Evolutionary conservation across 2,329 filamentous ascomycete genomes (phyloP), one percentile per base, ranked within the genome.

Genomic region (Chalara sp.): DNA sequence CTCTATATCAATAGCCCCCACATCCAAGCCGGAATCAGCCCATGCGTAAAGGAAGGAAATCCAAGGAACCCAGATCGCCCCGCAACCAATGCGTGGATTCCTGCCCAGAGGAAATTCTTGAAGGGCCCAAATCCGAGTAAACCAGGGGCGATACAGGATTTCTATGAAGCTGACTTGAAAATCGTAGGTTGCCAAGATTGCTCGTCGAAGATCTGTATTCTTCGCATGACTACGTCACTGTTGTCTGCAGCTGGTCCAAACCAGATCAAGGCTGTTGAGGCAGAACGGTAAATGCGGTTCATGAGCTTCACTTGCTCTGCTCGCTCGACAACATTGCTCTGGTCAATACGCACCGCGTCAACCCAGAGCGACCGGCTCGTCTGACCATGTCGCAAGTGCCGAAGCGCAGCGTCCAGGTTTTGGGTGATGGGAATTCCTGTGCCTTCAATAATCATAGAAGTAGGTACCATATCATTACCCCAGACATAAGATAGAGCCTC

Each of bases 241-340:
- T 91, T 13, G 90, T 95, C 82, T 96, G 96, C 74, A 89, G 89
- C 44, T 90, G 71, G 48, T 61, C 68, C 54, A 71, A 70, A 39
- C 47, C 47, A 48, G 11, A 48, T 33, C 37, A 48, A 41, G 21
- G 32, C 47, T n/a, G 6, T 48, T 32, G 11, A 41, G 39, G 47
- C 47, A 29, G 33, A 30, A 13, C 39, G 33, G 21, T 53, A 53
- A 28, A 53, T 51, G 4, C 41, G 47, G 28, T 44, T 29, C 51
- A 53, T 53, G 35, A 53, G 42, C 32, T 35, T 13, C 6, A 53
- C 51, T 41, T 53, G 51, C 10, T 43, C 32, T 7, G 32, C 37
- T 37, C 39, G 44, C 32, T 53, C 51, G 29, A 46, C 10, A 39
- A 21, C 35, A 43, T 53, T 49, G 8, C 39, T 32, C 12, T 53